phyloP scores from a whole-genome alignment of 2,329 filamentous ascomycete genomes.

The Colletotrichum euphorbiae region DNA sequence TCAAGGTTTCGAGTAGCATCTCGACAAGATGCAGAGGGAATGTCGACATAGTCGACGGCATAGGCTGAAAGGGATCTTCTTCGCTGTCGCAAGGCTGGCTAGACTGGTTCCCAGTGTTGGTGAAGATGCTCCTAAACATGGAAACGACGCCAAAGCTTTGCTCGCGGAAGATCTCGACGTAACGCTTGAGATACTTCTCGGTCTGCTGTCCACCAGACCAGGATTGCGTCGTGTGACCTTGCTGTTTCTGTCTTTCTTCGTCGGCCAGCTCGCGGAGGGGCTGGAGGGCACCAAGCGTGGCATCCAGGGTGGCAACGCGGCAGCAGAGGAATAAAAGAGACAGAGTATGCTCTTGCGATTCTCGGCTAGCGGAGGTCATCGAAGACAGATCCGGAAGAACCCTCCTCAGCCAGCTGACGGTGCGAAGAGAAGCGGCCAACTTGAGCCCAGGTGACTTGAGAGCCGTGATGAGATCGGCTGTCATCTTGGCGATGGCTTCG shows the following conservation, averaged over 20 bases:
- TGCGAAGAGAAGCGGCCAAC: conserved; percentile 89
- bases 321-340: conserved; percentile 90
- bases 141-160: conserved; percentile 97
- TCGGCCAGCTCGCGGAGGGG: conserved; percentile 91
- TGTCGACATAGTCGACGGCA: conserved; percentile 82
- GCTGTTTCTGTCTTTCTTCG: conserved; percentile 73
- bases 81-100: conserved; percentile 28
- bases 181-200: conserved; percentile 92
- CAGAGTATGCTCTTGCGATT: conserved; percentile 71
- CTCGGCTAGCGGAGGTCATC: conserved; percentile 27
- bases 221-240: conserved; percentile 52
- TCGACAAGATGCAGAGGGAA: conserved; percentile 88
- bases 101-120: conserved; percentile 57
- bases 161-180: conserved; percentile 97
- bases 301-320: conserved; percentile 81
- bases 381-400: conserved; percentile 80
- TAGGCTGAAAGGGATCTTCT: conserved; percentile 62
- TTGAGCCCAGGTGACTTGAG: conserved; percentile 85
- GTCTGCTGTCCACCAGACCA: conserved; percentile 88
- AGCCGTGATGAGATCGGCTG: conserved; percentile 81
- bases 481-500: conserved; percentile 88
- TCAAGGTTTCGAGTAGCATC: conserved; percentile 81
- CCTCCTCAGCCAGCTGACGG: conserved; percentile 89
- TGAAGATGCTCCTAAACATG: conserved; percentile 92
- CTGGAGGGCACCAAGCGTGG: conserved; percentile 84